Evolutionary conservation across 306 rosid species (phyloP).

Genomic region (Acmispon strigosus): DNA sequence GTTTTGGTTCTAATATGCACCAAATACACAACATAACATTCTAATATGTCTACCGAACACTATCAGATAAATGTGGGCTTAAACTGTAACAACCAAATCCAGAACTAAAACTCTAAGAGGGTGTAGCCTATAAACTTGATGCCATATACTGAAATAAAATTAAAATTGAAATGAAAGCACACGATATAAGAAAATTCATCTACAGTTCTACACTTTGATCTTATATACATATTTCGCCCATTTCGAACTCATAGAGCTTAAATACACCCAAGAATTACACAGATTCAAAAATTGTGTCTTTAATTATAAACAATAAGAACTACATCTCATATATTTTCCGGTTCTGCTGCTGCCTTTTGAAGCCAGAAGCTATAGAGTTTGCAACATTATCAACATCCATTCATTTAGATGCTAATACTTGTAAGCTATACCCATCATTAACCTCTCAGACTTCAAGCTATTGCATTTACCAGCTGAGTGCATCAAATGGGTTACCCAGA

Average conservation of each 20-base stretch:
- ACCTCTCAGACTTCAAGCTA: constrained; percentile 7
- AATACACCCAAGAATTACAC: not conserved
- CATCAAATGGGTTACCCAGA: not conserved
- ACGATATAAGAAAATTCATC: not conserved
- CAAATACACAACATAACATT: no score
- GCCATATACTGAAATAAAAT: not conserved
- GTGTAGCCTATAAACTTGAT: not conserved
- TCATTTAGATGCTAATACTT: not conserved
- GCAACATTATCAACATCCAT: not conserved
- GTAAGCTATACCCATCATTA: not conserved
- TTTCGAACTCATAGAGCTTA: not conserved
- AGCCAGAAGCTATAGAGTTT: not conserved
- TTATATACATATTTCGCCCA: not conserved
- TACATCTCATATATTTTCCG: not conserved
- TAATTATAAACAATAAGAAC: not conserved
- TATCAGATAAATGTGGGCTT: not conserved
- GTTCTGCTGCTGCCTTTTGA: not conserved
- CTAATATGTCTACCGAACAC: no score
- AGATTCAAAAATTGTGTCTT: not conserved
- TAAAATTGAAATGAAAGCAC: constrained; percentile 9
- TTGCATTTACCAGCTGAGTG: constrained; percentile 14
- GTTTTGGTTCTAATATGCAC: no score
- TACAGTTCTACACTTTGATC: not conserved
- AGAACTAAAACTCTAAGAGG: not conserved
- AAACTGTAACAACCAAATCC: not conserved